Conservation (phyloP, 164 flowering plant genomes). For the Sextonia rubra region DNA sequence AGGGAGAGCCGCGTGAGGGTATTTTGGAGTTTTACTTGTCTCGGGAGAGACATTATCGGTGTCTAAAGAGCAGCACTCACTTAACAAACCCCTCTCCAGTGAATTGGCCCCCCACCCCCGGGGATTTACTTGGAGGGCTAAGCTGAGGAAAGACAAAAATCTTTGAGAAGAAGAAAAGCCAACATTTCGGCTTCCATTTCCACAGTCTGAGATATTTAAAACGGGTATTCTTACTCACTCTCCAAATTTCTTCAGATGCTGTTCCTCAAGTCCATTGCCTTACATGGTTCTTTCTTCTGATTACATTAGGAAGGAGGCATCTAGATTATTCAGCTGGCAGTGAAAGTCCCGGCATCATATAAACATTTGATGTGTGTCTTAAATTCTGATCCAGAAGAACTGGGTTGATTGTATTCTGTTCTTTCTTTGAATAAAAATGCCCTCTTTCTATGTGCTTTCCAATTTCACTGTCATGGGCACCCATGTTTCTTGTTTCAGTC, state of each 20-base stretch:
- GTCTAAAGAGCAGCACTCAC: too few relatives aligned
- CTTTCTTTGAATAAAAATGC: conserved; percentile 24
- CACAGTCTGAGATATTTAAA: background rate
- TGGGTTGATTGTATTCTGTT: background rate
- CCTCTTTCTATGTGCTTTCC: conserved; percentile 30
- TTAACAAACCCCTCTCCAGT: background rate
- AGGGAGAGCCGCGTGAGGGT: too few relatives aligned
- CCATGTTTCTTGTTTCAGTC: conserved; percentile 19
- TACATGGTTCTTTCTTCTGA: conserved; percentile 7
- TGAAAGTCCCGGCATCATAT: background rate
- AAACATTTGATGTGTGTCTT: background rate
- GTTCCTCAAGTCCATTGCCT: background rate
- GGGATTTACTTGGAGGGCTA: background rate
- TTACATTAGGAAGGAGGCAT: background rate
- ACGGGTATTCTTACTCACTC: conserved; percentile 3
- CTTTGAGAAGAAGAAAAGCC: background rate
- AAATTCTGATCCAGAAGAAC: background rate
- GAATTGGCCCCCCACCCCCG: background rate
- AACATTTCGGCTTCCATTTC: background rate
- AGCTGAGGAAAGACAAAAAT: background rate
- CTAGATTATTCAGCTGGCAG: too few relatives aligned
- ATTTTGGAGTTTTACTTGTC: too few relatives aligned
- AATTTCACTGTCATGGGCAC: conserved; percentile 27
- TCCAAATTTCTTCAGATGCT: background rate
- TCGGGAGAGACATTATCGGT: too few relatives aligned